Evolutionary conservation across 2,329 filamentous ascomycete species (phyloP), one percentile per base, ranked within the genome.

Genomic region (Penicillium freii): DNA sequence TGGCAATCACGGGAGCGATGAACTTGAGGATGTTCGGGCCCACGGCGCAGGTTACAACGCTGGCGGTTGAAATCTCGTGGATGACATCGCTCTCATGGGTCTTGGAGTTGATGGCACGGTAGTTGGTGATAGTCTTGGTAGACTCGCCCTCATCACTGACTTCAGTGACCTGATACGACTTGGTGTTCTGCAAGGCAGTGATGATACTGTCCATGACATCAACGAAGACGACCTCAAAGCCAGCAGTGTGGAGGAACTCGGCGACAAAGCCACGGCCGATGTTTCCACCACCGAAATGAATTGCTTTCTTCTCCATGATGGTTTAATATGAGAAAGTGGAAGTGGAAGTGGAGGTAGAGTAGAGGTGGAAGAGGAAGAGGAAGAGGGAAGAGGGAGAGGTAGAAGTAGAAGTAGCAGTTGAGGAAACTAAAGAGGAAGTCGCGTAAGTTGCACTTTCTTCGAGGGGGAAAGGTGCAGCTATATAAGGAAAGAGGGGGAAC

Each of bases 21-120:
- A 96, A 97, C 79, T 91, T 92, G 72, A 99, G 88, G 71, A 99
- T 89, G 77, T 92, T 95, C 69, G 94, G 94, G 44, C 94, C 94
- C 65, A 99, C 94, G 21, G 94, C 96, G 78, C 94, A 99, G 63
- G 94, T 99, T 69, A 99, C 91, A 52, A 96, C 80, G 62, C 96
- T 92, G 40, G 93, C 92, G 23, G 88, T 88, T 55, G 88, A 83
- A 69, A 97, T 96, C 80, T 94, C 91, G 46, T 93, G 78, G 65
- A 97, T 78, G 54, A 96, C 86, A 54, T 93, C 87, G 53, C 82
- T 82, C 79, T 95, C 89, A 73, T 96, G 82, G 63, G 88, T 86
- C 79, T 90, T 92, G 67, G 91, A 95, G 86, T 97, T 97, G 84
- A 97, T 89, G 77, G 94, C 94, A 52, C 91, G 90, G 83, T 96